phyloP scores from a whole-genome alignment of 148 eudicot species.

The Nepenthes mirabilis region DNA sequence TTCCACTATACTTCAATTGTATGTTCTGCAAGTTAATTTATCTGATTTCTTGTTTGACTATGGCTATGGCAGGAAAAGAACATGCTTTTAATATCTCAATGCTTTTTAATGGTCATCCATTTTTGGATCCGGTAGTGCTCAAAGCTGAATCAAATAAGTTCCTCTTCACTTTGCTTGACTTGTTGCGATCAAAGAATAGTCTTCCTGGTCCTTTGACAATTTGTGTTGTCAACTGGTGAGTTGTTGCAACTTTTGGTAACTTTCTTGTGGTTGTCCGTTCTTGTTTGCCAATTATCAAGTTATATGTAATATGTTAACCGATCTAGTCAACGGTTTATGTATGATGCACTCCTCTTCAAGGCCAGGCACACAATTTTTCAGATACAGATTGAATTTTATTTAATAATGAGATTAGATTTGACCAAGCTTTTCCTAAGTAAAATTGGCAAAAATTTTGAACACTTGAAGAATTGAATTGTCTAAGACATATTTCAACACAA shows the following conservation, averaged over 20 bases:
- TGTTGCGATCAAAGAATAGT: conserved; percentile 45
- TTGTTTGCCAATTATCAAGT: background rate
- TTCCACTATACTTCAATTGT: background rate
- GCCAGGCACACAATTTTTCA: too few relatives aligned
- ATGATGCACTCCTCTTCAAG: too few relatives aligned
- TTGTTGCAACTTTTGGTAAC: background rate
- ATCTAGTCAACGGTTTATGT: too few relatives aligned
- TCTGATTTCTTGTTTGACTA: conserved; percentile 6
- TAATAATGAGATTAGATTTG: too few relatives aligned
- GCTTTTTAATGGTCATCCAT: conserved; percentile 62
- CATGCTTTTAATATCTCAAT: conserved; percentile 52
- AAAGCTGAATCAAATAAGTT: conserved; percentile 55
- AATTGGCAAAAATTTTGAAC: too few relatives aligned
- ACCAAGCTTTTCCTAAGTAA: too few relatives aligned
- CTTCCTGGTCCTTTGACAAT: conserved; percentile 70
- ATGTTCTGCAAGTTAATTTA: conserved; percentile 1
- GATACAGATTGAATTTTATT: too few relatives aligned
- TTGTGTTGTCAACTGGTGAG: conserved; percentile 86
- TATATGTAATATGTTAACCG: too few relatives aligned
- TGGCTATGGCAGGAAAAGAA: conserved; percentile 24
- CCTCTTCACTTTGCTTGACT: conserved; percentile 33
- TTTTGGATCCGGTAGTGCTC: conserved; percentile 47
- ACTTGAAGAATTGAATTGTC: too few relatives aligned
- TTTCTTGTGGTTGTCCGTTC: background rate
- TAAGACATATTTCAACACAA: too few relatives aligned